A percentile compares a stretch with the other conserved stretches of the same genome.
Evolutionary conservation across 345 rosid genomes (phyloP).

Genomic region (Garcia nutans): DNA sequence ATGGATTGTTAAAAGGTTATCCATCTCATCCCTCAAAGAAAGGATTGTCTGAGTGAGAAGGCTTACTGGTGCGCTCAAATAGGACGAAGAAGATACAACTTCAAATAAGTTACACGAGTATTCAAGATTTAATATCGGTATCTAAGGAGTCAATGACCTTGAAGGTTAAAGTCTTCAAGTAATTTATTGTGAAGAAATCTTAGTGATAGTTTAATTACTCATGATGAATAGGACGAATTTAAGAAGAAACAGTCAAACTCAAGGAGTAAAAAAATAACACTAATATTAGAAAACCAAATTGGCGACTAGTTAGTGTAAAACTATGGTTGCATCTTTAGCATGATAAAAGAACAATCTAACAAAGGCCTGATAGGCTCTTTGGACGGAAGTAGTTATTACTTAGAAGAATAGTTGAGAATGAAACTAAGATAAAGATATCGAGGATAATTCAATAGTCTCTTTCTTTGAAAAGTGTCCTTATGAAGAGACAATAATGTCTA

Average conservation of each 20-base stretch:
- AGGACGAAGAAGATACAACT: not conserved
- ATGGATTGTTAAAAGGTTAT: too few species aligned
- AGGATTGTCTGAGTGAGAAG: too few species aligned
- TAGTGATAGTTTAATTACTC: constrained; percentile 5
- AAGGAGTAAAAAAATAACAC: not conserved
- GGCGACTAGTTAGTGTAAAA: constrained; percentile 7
- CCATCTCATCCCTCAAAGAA: too few species aligned
- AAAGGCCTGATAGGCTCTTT: constrained; percentile 13
- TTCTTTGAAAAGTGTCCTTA: constrained; percentile 18
- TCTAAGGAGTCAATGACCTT: not conserved
- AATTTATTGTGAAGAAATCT: constrained; percentile 6
- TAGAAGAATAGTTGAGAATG: constrained; percentile 15
- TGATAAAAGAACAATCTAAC: constrained; percentile 8
- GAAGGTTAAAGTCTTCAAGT: not conserved
- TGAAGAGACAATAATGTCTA: constrained; percentile 26
- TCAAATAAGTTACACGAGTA: not conserved
- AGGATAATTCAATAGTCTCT: constrained; percentile 12
- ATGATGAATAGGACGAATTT: not conserved
- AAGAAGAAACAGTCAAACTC: constrained; percentile 12
- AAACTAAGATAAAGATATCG: constrained; percentile 16
- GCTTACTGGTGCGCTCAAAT: not conserved
- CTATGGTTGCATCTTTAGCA: constrained; percentile 8
- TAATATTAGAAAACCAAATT: not conserved
- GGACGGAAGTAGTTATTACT: constrained; percentile 12
- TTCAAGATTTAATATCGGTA: not conserved